These are phyloP conservation scores for Zygosaccharomyces kombuchaensis DNA, from an alignment of 805 yeast genomes.

Conservation along the genomic window DNA sequence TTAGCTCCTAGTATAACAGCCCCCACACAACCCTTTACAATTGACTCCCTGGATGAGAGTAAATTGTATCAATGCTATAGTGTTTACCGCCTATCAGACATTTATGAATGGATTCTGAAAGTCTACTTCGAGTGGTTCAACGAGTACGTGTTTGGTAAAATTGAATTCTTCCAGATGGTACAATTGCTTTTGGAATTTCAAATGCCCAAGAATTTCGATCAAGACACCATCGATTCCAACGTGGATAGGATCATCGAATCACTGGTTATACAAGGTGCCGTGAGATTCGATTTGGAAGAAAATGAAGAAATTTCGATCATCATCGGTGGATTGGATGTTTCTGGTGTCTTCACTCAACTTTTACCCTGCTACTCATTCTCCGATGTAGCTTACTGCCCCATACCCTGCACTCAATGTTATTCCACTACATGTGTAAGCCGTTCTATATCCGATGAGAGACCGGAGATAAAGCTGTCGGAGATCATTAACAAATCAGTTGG, in stretches of 20 bases:
- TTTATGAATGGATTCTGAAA: conserved; percentile 52
- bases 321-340: conserved; percentile 33
- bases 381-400: conserved; percentile 38
- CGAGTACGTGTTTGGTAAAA: conserved; percentile 44
- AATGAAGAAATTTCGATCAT: conserved; percentile 34
- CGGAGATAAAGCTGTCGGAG: conserved; percentile 34
- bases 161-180: conserved; percentile 52
- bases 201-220: conserved; percentile 46
- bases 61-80: conserved; percentile 46
- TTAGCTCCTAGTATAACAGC: conserved; percentile 36
- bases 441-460: conserved; percentile 17
- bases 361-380: conserved; percentile 34
- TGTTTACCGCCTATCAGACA: conserved; percentile 44
- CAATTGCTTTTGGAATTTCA: conserved; percentile 48
- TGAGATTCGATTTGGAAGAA: conserved; percentile 36
- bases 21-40: conserved; percentile 55
- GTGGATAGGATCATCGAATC: conserved; percentile 47
- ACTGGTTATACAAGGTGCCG: conserved; percentile 41
- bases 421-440: conserved; percentile 32
- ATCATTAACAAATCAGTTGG: conserved; percentile 36
- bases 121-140: conserved; percentile 50
- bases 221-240: conserved; percentile 45
- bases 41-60: conserved; percentile 44
- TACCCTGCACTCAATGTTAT: conserved; percentile 42
- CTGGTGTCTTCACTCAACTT: conserved; percentile 36